Evolutionary conservation across 2,329 filamentous ascomycete genomes (phyloP).

Genomic region (Ceratocystis smalleyi): DNA sequence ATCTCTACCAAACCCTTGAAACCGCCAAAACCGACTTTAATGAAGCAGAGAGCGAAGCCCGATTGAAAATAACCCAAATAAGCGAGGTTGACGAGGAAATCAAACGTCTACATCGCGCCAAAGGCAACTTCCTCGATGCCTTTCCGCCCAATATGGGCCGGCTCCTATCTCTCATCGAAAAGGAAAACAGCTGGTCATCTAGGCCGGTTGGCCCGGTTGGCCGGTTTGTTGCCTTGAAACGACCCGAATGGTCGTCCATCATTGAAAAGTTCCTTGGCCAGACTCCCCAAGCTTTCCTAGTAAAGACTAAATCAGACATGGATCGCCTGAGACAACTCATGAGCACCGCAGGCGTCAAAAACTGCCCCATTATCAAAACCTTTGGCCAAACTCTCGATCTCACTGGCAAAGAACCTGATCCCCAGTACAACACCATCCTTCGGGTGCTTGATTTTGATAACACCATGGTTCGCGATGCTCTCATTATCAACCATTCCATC

Average conservation of each 20-base stretch:
- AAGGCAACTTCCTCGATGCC: constrained; percentile 44
- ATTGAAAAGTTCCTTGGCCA: constrained; percentile 63
- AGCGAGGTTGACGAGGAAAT: constrained; percentile 20
- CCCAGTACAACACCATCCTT: constrained; percentile 59
- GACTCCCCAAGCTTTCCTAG: constrained; percentile 61
- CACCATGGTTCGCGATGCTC: constrained; percentile 57
- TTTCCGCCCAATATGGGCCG: constrained; percentile 48
- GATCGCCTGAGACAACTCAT: constrained; percentile 52
- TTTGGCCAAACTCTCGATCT: constrained; percentile 41
- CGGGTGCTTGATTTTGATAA: constrained; percentile 71
- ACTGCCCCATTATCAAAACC: constrained; percentile 49
- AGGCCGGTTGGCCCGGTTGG: constrained; percentile 77
- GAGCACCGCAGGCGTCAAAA: constrained; percentile 34
- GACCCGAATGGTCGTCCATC: constrained; percentile 69
- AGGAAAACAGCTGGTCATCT: constrained; percentile 51
- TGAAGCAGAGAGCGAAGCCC: constrained; percentile 19
- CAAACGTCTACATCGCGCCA: constrained; percentile 21
- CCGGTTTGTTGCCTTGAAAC: constrained; percentile 55
- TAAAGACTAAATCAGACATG: constrained; percentile 62
- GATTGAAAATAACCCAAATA: constrained; percentile 19
- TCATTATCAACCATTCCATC: constrained; percentile 69
- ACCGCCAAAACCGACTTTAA: constrained; percentile 19
- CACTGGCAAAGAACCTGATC: constrained; percentile 56
- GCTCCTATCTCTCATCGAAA: constrained; percentile 52
- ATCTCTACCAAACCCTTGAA: constrained; percentile 8